phyloP scores from a whole-genome alignment of 164 flowering plant species.

The Aristolochia californica region DNA sequence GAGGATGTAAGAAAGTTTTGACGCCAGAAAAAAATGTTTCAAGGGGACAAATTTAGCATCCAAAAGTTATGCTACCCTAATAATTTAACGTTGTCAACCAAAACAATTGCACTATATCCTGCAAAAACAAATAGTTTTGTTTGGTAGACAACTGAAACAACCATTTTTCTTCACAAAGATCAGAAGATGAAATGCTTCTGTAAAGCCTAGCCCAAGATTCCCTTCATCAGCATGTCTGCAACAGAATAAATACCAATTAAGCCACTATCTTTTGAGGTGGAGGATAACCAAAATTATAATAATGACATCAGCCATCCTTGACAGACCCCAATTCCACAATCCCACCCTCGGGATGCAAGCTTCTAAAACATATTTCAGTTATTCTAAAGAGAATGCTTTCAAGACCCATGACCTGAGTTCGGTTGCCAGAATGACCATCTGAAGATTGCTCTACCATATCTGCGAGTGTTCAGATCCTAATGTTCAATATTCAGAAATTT shows the following conservation, averaged over 20 bases:
- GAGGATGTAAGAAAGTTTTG: too few relatives aligned
- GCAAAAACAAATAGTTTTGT: slow-evolving; percentile 18
- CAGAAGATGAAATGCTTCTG: slow-evolving; percentile 50
- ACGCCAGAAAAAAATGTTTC: too few relatives aligned
- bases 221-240: slow-evolving; percentile 71
- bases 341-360: slow-evolving; percentile 33
- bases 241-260: slow-evolving; percentile 59
- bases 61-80: slow-evolving; percentile 2
- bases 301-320: slow-evolving; percentile 30
- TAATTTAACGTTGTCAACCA: background rate
- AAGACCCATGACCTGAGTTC: slow-evolving; percentile 55
- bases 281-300: slow-evolving; percentile 37
- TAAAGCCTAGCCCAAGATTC: slow-evolving; percentile 55
- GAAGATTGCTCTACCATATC: slow-evolving; percentile 66
- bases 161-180: slow-evolving; percentile 35
- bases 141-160: slow-evolving; percentile 30
- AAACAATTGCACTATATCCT: slow-evolving; percentile 9
- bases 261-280: slow-evolving; percentile 27
- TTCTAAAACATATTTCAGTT: slow-evolving; percentile 24
- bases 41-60: background rate
- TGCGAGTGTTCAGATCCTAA: slow-evolving; percentile 73
- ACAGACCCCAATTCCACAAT: slow-evolving; percentile 28
- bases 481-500: slow-evolving; percentile 37
- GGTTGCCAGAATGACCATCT: slow-evolving; percentile 65
- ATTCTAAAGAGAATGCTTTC: slow-evolving; percentile 23